Base-by-base conservation (phyloP, 2,329 filamentous ascomycete species). In the Colletotrichum sp. region DNA sequence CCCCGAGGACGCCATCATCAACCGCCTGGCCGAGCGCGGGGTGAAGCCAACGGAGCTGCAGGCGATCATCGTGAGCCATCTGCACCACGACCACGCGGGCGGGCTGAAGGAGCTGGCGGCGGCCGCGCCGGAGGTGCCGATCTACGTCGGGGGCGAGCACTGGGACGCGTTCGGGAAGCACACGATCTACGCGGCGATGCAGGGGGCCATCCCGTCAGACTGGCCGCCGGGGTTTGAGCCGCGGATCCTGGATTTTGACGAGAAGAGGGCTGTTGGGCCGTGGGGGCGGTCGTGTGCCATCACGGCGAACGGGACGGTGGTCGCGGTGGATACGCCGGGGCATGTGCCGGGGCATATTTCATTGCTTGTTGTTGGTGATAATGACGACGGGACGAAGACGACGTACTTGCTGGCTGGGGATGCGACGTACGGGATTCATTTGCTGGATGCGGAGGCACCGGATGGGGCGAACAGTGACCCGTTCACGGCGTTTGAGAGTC, bases 331-430 rank as follows among this genome's bases (percentile, higher is more conserved):
- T 61, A 85, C 83, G 7, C 81, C 83, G 13, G 83, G 83, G 8
- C 83, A 85, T 71, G 81, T 84, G 6, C 80, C 80, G 3, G 83
- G 83, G 0, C 83, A 85, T 70, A 76, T 84, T 12, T 81, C 80
- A 8, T 27, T 85, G 52, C 71, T 84, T 16, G 70, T 76, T 1
- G 34, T 57, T 13, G 74, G 64, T 6, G 74, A 74, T 15, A 73
- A 69, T 27, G 70, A 65, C 4, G 74, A 76, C 11, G 74, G 74
- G 57, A 76, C 70, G 19, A 74, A 39, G 74, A 78, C 75, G 59
- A 82, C 75, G 19, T 83, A 82, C 59, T 76, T 83, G 7, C 77
- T 83, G 22, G 77, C 81, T 2, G 80, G 82, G 1, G 82, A 84
- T 71, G 82, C 83, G 25, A 83, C 82, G 8, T 85, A 85, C 64